Evolutionary conservation across 176 grass and related monocot genomes (phyloP).

Genomic region (Zizania latifolia): DNA sequence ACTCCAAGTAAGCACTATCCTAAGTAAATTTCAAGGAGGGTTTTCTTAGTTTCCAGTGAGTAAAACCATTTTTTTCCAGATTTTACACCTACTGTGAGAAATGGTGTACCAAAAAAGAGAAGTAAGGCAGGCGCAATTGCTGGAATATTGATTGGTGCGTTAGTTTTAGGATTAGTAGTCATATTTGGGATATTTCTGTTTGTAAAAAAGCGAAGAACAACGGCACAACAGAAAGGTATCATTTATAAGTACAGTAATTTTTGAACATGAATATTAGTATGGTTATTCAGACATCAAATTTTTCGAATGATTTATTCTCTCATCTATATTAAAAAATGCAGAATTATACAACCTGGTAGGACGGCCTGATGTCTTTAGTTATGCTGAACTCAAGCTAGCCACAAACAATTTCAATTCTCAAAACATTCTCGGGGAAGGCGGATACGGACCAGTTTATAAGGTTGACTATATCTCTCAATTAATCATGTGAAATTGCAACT

Average conservation of each 20-base stretch:
- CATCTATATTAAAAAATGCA: neutral
- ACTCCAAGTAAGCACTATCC: constrained; percentile 40
- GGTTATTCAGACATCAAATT: neutral
- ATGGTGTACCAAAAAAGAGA: constrained; percentile 28
- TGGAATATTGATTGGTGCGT: constrained; percentile 34
- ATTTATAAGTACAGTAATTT: neutral
- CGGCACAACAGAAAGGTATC: constrained; percentile 25
- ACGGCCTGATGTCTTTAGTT: constrained; percentile 19
- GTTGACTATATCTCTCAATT: neutral
- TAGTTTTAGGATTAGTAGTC: constrained; percentile 19
- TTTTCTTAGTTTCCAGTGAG: neutral
- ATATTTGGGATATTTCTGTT: constrained; percentile 34
- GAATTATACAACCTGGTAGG: constrained; percentile 18
- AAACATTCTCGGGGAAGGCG: constrained; percentile 59
- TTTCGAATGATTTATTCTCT: neutral
- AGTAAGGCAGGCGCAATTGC: constrained; percentile 42
- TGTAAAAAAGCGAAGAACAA: constrained; percentile 36
- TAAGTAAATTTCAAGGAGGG: neutral
- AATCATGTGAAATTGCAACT: neutral
- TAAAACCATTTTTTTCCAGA: constrained; percentile 34
- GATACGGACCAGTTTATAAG: constrained; percentile 63
- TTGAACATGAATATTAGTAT: too few species aligned
- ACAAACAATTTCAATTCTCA: constrained; percentile 34
- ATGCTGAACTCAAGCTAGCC: constrained; percentile 11
- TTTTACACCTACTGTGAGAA: constrained; percentile 61